These are phyloP conservation scores for Atractiella rhizophila DNA, from an alignment of 768 basidiomycete species.

Conservation along the genomic window DNA sequence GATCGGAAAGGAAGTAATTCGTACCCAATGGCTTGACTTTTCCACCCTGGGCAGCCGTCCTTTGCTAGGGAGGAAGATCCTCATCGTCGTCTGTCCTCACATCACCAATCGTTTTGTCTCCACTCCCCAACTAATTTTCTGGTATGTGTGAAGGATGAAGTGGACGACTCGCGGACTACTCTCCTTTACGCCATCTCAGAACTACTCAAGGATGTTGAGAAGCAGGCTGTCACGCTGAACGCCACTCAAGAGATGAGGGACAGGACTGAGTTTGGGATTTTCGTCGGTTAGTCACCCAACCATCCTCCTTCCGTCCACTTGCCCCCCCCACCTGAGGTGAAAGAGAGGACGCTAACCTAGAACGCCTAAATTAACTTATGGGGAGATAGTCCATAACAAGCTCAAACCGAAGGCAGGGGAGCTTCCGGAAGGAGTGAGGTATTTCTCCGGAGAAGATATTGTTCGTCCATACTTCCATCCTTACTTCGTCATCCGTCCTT, in stretches of 20 bases:
- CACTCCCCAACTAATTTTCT: not conserved
- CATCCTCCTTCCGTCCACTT: too few species aligned
- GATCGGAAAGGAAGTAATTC: conserved; percentile 39
- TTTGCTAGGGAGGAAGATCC: conserved; percentile 49
- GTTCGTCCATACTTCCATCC: not conserved
- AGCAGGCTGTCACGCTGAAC: too few species aligned
- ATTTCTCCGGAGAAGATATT: conserved; percentile 53
- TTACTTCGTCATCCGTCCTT: not conserved
- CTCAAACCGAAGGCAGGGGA: conserved; percentile 56
- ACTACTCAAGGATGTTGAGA: conserved; percentile 54
- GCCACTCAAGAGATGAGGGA: conserved; percentile 38
- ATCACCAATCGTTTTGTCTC: not conserved
- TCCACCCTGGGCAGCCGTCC: conserved; percentile 26
- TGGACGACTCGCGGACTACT: conserved; percentile 23
- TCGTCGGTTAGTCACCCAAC: conserved; percentile 32
- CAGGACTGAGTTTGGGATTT: conserved; percentile 59
- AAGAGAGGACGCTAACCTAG: too few species aligned
- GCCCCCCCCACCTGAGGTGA: too few species aligned
- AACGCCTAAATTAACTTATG: too few species aligned
- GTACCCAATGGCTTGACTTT: conserved; percentile 73
- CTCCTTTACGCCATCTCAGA: conserved; percentile 68
- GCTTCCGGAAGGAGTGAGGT: conserved; percentile 40
- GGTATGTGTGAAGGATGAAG: conserved; percentile 19
- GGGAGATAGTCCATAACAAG: conserved; percentile 51
- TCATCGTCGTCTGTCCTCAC: conserved; percentile 35